These are phyloP conservation scores for Phytophthora hybrid DNA, from an alignment of 352 stramenopile genomes.

Conservation along the genomic window DNA sequence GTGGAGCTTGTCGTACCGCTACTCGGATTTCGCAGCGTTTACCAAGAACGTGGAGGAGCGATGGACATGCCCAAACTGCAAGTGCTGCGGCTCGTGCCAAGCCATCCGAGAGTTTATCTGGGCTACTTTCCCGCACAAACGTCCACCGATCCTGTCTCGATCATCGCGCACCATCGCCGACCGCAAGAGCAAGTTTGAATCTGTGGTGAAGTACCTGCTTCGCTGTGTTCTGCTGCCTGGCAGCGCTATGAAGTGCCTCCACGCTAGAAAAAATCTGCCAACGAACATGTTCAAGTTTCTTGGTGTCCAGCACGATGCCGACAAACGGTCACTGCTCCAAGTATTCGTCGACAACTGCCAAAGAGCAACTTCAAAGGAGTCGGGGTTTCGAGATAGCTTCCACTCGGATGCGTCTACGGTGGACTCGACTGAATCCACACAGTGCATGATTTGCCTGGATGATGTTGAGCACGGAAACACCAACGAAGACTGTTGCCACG, in stretches of 20 bases:
- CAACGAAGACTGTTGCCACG: slow-evolving; percentile 4
- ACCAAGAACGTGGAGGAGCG: slow-evolving; percentile 52
- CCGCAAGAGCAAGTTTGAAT: slow-evolving; percentile 62
- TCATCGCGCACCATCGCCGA: slow-evolving; percentile 48
- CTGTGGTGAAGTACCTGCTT: slow-evolving; percentile 65
- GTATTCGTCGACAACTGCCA: slow-evolving; percentile 73
- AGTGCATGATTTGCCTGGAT: slow-evolving; percentile 59
- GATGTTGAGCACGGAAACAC: slow-evolving; percentile 38
- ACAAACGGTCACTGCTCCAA: slow-evolving; percentile 70
- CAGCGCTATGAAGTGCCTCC: slow-evolving; percentile 68
- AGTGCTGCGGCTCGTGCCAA: slow-evolving; percentile 67
- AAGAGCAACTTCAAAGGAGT: background rate
- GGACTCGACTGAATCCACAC: slow-evolving; percentile 33
- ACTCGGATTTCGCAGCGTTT: slow-evolving; percentile 68
- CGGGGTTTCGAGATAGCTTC: slow-evolving; percentile 26
- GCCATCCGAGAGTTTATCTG: slow-evolving; percentile 67
- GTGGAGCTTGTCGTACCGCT: slow-evolving; percentile 61
- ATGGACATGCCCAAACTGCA: slow-evolving; percentile 55
- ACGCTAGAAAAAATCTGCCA: slow-evolving; percentile 51
- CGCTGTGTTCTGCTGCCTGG: slow-evolving; percentile 66
- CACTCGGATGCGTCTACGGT: slow-evolving; percentile 40
- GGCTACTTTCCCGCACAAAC: slow-evolving; percentile 65
- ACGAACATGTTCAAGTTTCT: slow-evolving; percentile 63
- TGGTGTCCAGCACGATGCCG: slow-evolving; percentile 45
- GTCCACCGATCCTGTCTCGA: slow-evolving; percentile 44